These are phyloP conservation scores for Bjerkandera adusta DNA, from an alignment of 1,284 basidiomycete genomes.

Conservation along the genomic window DNA sequence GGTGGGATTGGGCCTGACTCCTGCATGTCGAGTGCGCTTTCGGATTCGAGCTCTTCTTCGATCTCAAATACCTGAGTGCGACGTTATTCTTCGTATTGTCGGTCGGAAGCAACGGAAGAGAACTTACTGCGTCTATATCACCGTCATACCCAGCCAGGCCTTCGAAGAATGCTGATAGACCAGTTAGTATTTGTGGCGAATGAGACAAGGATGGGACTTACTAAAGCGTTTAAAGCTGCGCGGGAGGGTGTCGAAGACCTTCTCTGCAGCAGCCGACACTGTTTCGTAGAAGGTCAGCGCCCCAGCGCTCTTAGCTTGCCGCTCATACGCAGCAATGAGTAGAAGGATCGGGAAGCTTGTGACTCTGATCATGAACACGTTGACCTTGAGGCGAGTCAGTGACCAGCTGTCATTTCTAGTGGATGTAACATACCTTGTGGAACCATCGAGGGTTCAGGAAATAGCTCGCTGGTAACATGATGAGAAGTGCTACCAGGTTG, in stretches of 20 bases:
- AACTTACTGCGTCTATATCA: slow-evolving; percentile 71
- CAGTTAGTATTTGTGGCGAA: slow-evolving; percentile 13
- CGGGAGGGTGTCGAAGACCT: slow-evolving; percentile 70
- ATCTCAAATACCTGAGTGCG: slow-evolving; percentile 76
- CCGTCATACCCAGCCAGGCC: slow-evolving; percentile 69
- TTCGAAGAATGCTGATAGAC: slow-evolving; percentile 70
- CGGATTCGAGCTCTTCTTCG: slow-evolving; percentile 60
- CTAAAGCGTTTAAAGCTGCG: slow-evolving; percentile 68
- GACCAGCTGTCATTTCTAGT: slow-evolving; percentile 2
- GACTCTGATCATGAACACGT: slow-evolving; percentile 82
- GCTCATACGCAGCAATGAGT: slow-evolving; percentile 79
- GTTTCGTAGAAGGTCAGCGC: slow-evolving; percentile 73
- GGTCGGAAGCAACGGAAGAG: not conserved
- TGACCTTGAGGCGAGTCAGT: slow-evolving; percentile 50
- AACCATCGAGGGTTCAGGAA: slow-evolving; percentile 78
- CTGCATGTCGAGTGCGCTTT: slow-evolving; percentile 50
- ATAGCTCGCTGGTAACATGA: slow-evolving; percentile 84
- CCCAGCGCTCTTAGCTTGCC: slow-evolving; percentile 66
- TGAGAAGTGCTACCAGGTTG: slow-evolving; percentile 77
- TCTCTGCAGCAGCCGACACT: slow-evolving; percentile 62
- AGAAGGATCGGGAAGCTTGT: slow-evolving; percentile 89
- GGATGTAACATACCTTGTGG: slow-evolving; percentile 59
- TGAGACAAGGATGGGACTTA: slow-evolving; percentile 35
- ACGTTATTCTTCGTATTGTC: slow-evolving; percentile 7
- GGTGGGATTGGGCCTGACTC: slow-evolving; percentile 32